Evolutionary conservation across 1,284 basidiomycete genomes (phyloP).

Genomic region (Phlebopus sp.): DNA sequence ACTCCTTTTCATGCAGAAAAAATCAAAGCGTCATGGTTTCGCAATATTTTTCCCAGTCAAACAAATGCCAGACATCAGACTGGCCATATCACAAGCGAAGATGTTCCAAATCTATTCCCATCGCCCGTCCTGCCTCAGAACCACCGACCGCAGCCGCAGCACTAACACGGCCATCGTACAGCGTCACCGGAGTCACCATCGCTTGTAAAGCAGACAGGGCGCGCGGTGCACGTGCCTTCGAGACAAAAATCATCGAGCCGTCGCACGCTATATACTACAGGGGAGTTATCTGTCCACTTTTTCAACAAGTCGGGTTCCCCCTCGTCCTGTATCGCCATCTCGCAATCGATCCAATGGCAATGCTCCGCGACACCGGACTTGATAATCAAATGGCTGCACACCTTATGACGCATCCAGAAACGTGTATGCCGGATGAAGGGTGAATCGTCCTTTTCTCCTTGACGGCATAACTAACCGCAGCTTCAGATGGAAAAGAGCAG

Average conservation of each 20-base stretch:
- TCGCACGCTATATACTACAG: constrained; percentile 21
- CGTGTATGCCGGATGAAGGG: constrained; percentile 17
- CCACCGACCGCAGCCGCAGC: neutral
- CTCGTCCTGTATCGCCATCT: constrained; percentile 23
- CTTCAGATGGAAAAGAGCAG: constrained; percentile 23
- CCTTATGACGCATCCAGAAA: constrained; percentile 19
- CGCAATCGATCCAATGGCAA: constrained; percentile 9
- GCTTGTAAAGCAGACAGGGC: constrained; percentile 22
- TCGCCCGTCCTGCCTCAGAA: neutral
- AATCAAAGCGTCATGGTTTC: neutral
- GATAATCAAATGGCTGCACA: constrained; percentile 25
- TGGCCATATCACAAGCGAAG: constrained; percentile 20
- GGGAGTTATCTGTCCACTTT: constrained; percentile 18
- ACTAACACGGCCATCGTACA: neutral
- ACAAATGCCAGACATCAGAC: constrained; percentile 21
- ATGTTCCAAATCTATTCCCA: constrained; percentile 6
- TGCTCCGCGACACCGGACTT: constrained; percentile 19
- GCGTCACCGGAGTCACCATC: constrained; percentile 19
- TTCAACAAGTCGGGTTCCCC: constrained; percentile 24
- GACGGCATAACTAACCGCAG: neutral
- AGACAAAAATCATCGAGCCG: constrained; percentile 16
- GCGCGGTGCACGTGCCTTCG: constrained; percentile 21
- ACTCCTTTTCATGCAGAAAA: neutral
- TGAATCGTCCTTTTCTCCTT: neutral
- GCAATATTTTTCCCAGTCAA: constrained; percentile 15